Evolutionary conservation across 345 rosid species (phyloP), one percentile per base, ranked within the genome.

Genomic region (Carallia brachiata): DNA sequence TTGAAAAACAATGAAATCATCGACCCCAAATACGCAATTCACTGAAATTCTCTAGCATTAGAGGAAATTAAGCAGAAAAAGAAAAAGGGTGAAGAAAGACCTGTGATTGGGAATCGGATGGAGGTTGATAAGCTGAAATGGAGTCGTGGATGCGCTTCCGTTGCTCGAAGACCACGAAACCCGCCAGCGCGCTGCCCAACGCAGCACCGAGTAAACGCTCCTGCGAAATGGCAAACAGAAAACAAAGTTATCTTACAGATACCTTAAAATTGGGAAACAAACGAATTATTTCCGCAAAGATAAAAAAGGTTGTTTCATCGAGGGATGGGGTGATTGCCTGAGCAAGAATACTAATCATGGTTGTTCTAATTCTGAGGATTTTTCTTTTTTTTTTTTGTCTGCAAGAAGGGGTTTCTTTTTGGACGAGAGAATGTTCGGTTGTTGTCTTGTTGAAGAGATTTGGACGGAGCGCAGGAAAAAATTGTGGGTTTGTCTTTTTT

Each of bases 181-280:
- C 90, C 0, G 89, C 72, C 66, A 88, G 75, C 10, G 84, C 86
- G 72, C 80, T 74, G 27, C 99, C 97, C 52, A 92, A 72, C 30
- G 88, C 78, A 36, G 82, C 84, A 18, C 99, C 99, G 54, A 92
- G 96, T 66, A 95, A 77, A 63, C 97, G 96, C 79, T 88, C 93
- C 93, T 88, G 80, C 73, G 9, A 27, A 65, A 32, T 39, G 16
- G 31, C 50, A 56, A n/a, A n/a, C 2, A 52, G 36, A 40, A 19
- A 10, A 44, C 18, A 36, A 57, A n/a, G 12, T 6, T 3, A 12
- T 7, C 27, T 0, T 15, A 56, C 9, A 16, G 0, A 6, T 7
- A 56, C 7, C 57, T 23, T 53, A 6, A 53, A 5, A 8, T 23
- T 2, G 4, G 57, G 13, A 13, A 44, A 10, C 12, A 3, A 1